These are phyloP conservation scores for Coriaria nepalensis DNA, from an alignment of 306 rosid genomes.

Conservation along the genomic window DNA sequence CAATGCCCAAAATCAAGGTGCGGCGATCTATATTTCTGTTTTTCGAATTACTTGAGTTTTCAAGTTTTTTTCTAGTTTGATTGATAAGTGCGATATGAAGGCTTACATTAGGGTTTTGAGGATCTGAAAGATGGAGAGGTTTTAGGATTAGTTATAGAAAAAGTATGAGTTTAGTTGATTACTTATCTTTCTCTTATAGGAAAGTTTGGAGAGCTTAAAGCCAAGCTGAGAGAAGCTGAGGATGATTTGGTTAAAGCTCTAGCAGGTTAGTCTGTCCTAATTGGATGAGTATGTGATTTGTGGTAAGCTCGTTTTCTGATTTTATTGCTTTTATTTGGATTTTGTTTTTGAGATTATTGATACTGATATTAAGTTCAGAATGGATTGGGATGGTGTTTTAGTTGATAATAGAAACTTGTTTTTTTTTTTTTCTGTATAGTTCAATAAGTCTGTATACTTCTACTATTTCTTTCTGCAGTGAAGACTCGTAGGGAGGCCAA, in stretches of 20 bases:
- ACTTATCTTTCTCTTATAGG: neutral
- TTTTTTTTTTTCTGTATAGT: neutral
- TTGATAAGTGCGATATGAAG: neutral
- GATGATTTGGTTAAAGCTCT: slow-evolving; percentile 73
- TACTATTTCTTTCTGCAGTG: slow-evolving; percentile 24
- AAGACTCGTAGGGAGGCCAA: slow-evolving; percentile 75
- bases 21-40: neutral
- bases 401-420: neutral
- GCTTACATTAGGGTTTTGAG: slow-evolving; percentile 28
- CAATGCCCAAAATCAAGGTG: slow-evolving; percentile 40
- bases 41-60: neutral
- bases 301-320: slow-evolving; percentile 2
- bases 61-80: neutral
- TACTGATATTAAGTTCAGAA: neutral
- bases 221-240: slow-evolving; percentile 52
- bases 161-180: neutral
- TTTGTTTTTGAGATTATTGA: neutral
- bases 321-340: neutral
- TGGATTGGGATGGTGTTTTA: too few species aligned
- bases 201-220: slow-evolving; percentile 28
- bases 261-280: slow-evolving; percentile 33
- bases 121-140: neutral
- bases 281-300: slow-evolving; percentile 5
- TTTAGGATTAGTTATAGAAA: neutral
- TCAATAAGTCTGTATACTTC: neutral